A percentile compares a stretch with the other conserved stretches of the same genome.
Conservation (phyloP, 805 yeast genomes). For the Yamadazyma sp. region DNA sequence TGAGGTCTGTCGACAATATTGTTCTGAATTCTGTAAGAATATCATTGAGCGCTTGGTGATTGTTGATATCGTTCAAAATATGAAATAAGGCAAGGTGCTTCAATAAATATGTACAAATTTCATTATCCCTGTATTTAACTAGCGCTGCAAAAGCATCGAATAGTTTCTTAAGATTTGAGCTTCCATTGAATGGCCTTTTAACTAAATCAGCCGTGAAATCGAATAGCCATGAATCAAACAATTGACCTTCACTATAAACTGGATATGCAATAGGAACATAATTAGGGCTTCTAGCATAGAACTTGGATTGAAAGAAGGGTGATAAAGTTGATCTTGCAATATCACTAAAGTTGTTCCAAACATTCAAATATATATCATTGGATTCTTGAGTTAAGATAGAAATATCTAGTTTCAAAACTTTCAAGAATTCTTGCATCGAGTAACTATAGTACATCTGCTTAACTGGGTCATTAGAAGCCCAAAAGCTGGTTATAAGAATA, state of each 20-base stretch:
- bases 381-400: conserved; percentile 3
- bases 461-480: conserved; percentile 86
- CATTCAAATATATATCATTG: conserved; percentile 18
- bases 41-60: conserved; percentile 32
- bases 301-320: conserved; percentile 73
- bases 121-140: conserved; percentile 65
- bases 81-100: conserved; percentile 74
- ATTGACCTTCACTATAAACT: conserved; percentile 51
- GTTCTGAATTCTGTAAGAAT: conserved; percentile 57
- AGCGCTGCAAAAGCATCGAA: conserved; percentile 63
- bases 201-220: conserved; percentile 66
- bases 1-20: conserved; percentile 44
- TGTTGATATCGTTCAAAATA: conserved; percentile 31
- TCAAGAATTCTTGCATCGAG: conserved; percentile 83
- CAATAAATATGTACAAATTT: conserved; percentile 65
- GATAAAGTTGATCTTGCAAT: conserved; percentile 68
- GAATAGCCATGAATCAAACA: conserved; percentile 70
- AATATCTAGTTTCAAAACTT: conserved; percentile 49
- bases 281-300: conserved; percentile 44
- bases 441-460: conserved; percentile 80
- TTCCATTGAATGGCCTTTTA: conserved; percentile 30
- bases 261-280: conserved; percentile 58
- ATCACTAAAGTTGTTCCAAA: conserved; percentile 65
- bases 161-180: conserved; percentile 30
- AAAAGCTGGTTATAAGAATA: conserved; percentile 76